These are phyloP conservation scores for Beauveria medogensis DNA, from an alignment of 2,329 filamentous ascomycete species.

Conservation along the genomic window DNA sequence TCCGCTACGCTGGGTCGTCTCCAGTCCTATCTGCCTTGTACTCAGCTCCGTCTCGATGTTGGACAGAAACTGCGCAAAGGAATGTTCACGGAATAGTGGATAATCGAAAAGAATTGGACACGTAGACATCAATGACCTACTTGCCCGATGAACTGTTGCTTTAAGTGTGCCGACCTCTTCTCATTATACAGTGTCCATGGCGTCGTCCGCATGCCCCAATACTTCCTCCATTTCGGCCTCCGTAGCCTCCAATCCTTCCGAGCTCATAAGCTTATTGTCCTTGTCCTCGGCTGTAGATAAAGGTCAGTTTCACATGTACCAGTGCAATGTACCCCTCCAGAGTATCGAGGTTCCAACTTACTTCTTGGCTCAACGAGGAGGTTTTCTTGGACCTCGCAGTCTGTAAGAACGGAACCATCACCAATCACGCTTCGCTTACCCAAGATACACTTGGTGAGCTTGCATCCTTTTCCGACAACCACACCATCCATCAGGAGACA, in stretches of 20 bases:
- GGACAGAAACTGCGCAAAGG: not conserved
- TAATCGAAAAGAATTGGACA: not conserved
- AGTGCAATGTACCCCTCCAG: constrained; percentile 10
- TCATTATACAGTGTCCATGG: not conserved
- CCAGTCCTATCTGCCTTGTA: no score
- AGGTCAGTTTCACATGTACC: constrained; percentile 12
- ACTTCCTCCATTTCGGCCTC: constrained; percentile 53
- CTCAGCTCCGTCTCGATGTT: no score
- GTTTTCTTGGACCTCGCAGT: constrained; percentile 91
- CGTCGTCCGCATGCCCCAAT: constrained; percentile 34
- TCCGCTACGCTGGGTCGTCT: no score
- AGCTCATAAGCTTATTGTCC: constrained; percentile 60
- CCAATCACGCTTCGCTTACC: constrained; percentile 76
- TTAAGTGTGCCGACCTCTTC: not conserved
- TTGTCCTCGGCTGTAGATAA: constrained; percentile 51
- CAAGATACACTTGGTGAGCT: constrained; percentile 79
- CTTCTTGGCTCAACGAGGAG: constrained; percentile 72
- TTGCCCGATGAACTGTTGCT: not conserved
- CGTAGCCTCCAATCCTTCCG: constrained; percentile 56
- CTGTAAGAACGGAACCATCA: constrained; percentile 70
- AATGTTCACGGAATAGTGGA: not conserved
- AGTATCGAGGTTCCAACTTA: constrained; percentile 32
- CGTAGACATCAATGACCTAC: no score
- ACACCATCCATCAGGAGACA: constrained; percentile 92
- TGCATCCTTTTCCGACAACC: constrained; percentile 73